Percentiles rank a stretch among this genome's conserved stretches.
Evolutionary conservation across 176 grass and related monocot genomes (phyloP).

Genomic region (Alloteropsis semialata): DNA sequence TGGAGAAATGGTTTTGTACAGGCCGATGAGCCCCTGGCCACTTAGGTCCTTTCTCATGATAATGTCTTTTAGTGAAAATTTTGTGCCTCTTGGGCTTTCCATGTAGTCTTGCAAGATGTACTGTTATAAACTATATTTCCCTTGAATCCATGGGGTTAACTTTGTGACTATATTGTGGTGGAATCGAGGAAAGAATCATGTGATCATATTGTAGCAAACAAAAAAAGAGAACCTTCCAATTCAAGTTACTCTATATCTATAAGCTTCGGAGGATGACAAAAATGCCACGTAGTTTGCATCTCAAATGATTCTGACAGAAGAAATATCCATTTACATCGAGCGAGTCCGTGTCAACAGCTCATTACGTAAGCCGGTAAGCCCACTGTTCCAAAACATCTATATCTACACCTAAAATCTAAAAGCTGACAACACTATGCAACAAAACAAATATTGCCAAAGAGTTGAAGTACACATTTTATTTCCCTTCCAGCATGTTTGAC

Average conservation of each 20-base stretch:
- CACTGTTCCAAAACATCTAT: slow-evolving; percentile 19
- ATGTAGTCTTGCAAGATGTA: slow-evolving; percentile 17
- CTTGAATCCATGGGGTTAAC: not conserved
- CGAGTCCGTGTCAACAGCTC: not conserved
- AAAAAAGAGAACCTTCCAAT: not conserved
- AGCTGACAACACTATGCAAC: slow-evolving; percentile 19
- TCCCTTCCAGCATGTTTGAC: slow-evolving; percentile 24
- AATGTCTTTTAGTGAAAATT: slow-evolving; percentile 5
- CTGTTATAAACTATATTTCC: slow-evolving; percentile 1
- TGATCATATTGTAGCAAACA: not conserved
- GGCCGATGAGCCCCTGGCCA: not conserved
- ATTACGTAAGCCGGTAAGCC: not conserved
- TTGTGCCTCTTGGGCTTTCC: not conserved
- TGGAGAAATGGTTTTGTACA: slow-evolving; percentile 1
- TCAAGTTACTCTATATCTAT: not conserved
- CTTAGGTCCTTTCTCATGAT: not conserved
- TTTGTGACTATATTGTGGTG: not conserved
- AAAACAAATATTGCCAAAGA: not conserved
- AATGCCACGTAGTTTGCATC: not conserved
- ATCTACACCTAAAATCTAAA: slow-evolving; percentile 34
- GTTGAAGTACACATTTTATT: slow-evolving; percentile 16
- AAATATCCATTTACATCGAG: slow-evolving; percentile 29
- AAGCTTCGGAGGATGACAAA: not conserved
- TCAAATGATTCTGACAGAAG: not conserved
- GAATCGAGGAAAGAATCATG: not conserved